A percentile compares a stretch with the other conserved stretches of the same genome.
phyloP scores from a whole-genome alignment of 2,329 filamentous ascomycete species.

The Golovinomyces cichoracearum region DNA sequence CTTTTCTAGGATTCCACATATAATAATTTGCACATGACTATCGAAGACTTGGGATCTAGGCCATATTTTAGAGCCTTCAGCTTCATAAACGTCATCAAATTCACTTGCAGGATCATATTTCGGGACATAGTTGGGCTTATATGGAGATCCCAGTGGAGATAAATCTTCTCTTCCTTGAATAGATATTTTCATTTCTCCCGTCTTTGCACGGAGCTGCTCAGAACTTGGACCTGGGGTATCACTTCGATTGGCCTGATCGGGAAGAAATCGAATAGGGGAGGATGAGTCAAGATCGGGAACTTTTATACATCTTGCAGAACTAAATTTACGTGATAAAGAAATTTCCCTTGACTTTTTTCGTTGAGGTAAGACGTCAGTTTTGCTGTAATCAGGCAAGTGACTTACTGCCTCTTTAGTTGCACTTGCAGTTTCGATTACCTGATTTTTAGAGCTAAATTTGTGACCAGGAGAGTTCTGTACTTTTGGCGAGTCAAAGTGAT shows the following conservation, averaged over 20 bases:
- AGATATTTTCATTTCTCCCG: slow-evolving; percentile 22
- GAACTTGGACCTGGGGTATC: slow-evolving; percentile 52
- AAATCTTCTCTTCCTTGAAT: slow-evolving; percentile 9
- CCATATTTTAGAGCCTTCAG: slow-evolving; percentile 60
- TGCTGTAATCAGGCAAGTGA: neutral
- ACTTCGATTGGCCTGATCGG: slow-evolving; percentile 30
- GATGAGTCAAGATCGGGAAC: slow-evolving; percentile 19
- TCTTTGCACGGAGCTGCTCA: slow-evolving; percentile 24
- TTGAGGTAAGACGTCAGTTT: neutral
- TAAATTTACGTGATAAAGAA: neutral
- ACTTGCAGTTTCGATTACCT: no score
- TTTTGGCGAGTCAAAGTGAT: no score
- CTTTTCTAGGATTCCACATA: slow-evolving; percentile 50
- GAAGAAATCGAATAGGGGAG: slow-evolving; percentile 27
- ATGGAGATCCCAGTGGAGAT: neutral
- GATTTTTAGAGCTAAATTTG: no score
- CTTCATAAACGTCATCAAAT: slow-evolving; percentile 57
- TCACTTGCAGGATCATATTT: slow-evolving; percentile 42
- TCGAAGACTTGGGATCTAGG: slow-evolving; percentile 74
- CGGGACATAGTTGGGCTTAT: neutral
- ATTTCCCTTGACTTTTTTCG: neutral
- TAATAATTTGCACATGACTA: slow-evolving; percentile 61
- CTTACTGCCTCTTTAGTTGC: no score
- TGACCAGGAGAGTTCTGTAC: no score
- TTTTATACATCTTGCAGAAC: slow-evolving; percentile 16